Conservation (phyloP, 2,329 filamentous ascomycete genomes). For the Penicillium sp. region DNA sequence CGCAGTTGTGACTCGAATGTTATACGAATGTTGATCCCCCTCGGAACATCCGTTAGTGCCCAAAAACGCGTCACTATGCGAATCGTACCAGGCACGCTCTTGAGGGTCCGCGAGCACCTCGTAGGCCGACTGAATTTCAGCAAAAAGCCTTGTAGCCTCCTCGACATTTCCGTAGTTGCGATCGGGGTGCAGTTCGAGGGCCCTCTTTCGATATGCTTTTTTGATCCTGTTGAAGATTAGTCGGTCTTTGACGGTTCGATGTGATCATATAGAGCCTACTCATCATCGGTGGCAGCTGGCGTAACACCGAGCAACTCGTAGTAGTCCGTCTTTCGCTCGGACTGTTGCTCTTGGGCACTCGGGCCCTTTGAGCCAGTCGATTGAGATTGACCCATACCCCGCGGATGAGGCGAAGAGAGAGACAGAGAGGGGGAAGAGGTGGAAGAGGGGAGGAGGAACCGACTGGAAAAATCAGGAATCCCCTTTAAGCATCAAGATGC, state of each 20-base stretch:
- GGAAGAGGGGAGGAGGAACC: neutral
- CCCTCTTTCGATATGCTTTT: conserved; percentile 86
- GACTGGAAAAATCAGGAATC: neutral
- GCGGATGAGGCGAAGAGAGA: neutral
- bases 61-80: conserved; percentile 82
- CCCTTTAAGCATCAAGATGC: neutral
- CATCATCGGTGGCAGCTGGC: conserved; percentile 72
- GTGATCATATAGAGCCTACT: conserved; percentile 44
- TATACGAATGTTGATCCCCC: conserved; percentile 60
- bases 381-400: conserved; percentile 45
- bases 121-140: conserved; percentile 89
- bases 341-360: conserved; percentile 17
- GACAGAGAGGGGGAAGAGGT: neutral
- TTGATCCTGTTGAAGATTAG: conserved; percentile 65
- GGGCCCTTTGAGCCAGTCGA: conserved; percentile 34
- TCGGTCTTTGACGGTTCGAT: neutral
- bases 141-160: conserved; percentile 78
- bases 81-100: conserved; percentile 96
- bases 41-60: conserved; percentile 54
- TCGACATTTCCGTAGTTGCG: conserved; percentile 86
- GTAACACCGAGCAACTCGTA: conserved; percentile 81
- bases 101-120: conserved; percentile 95
- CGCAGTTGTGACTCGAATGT: conserved; percentile 73
- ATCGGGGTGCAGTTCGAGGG: conserved; percentile 91
- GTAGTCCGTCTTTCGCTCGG: conserved; percentile 40